Conservation (phyloP, 768 basidiomycete species). For the Hericium alpestre region DNA sequence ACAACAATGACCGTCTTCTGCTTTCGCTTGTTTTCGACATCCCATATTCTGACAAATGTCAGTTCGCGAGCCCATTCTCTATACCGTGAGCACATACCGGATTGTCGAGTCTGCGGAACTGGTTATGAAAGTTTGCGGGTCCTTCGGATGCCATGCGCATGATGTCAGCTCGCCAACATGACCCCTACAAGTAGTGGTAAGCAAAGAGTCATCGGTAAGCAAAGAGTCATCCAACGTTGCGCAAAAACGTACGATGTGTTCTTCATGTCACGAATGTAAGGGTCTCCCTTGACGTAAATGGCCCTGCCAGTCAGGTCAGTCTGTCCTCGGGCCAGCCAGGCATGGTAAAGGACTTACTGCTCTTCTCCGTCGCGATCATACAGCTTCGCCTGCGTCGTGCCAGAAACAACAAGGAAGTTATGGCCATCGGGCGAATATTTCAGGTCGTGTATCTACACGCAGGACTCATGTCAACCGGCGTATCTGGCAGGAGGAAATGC, state of each 20-base stretch:
- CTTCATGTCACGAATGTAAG: conserved; percentile 97
- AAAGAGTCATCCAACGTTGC: neutral
- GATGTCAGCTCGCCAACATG: conserved; percentile 87
- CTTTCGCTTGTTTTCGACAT: conserved; percentile 83
- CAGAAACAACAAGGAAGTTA: conserved; percentile 78
- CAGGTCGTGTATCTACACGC: conserved; percentile 71
- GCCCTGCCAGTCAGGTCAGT: conserved; percentile 51
- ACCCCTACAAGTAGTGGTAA: conserved; percentile 43
- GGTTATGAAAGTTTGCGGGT: conserved; percentile 78
- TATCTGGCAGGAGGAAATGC: conserved; percentile 1
- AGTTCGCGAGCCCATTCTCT: neutral
- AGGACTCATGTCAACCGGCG: neutral
- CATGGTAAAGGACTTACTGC: conserved; percentile 45
- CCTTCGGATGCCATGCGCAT: conserved; percentile 91
- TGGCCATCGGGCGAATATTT: conserved; percentile 85
- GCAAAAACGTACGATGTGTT: conserved; percentile 72
- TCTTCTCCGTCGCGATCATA: conserved; percentile 92
- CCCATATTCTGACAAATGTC: conserved; percentile 71
- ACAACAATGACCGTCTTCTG: conserved; percentile 95
- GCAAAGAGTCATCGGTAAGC: conserved; percentile 6
- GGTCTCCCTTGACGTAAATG: conserved; percentile 87
- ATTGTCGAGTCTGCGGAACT: conserved; percentile 94
- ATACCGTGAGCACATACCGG: conserved; percentile 37
- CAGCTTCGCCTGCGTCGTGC: conserved; percentile 77
- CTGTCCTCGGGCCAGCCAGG: conserved; percentile 21